phyloP scores from a whole-genome alignment of 352 stramenopile species.

The Hyaloperonospora brassicae region DNA sequence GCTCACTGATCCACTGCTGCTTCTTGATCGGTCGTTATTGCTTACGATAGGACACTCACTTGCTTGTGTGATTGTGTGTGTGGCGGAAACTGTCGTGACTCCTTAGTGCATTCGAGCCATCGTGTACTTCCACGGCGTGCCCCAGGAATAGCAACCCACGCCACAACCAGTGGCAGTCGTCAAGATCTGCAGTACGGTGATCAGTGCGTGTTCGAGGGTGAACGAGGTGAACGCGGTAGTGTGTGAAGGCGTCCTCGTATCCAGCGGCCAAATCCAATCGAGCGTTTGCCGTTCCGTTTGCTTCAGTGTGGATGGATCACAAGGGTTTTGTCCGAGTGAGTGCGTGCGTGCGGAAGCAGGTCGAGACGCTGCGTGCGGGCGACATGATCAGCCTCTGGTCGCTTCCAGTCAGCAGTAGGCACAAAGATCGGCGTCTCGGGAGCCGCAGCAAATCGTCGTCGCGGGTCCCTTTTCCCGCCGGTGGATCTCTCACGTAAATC shows the following conservation, averaged over 20 bases:
- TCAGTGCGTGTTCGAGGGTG: constrained; percentile 6
- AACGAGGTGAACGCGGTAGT: constrained; percentile 20
- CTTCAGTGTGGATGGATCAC: no score
- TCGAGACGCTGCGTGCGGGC: no score
- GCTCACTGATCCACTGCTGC: not conserved
- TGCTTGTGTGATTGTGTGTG: constrained; percentile 6
- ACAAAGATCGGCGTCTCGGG: no score
- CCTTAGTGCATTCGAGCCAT: constrained; percentile 74
- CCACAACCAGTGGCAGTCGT: no score
- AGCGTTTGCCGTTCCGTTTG: not conserved
- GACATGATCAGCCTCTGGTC: no score
- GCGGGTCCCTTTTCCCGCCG: no score
- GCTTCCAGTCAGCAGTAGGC: no score
- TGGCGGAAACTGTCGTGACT: not conserved
- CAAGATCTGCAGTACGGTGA: no score
- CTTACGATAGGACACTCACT: constrained; percentile 11
- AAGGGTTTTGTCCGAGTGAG: no score
- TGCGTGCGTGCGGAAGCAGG: no score
- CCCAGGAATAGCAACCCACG: constrained; percentile 22
- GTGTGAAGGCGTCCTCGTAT: constrained; percentile 10
- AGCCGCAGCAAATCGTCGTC: no score
- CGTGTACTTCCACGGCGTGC: constrained; percentile 68
- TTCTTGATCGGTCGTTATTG: not conserved
- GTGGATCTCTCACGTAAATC: no score
- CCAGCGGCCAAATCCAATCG: constrained; percentile 6